Percentiles rank a stretch among this genome's conserved stretches.
phyloP scores from a whole-genome alignment of 2,329 filamentous ascomycete species.

The Dactylellina parvicollis region DNA sequence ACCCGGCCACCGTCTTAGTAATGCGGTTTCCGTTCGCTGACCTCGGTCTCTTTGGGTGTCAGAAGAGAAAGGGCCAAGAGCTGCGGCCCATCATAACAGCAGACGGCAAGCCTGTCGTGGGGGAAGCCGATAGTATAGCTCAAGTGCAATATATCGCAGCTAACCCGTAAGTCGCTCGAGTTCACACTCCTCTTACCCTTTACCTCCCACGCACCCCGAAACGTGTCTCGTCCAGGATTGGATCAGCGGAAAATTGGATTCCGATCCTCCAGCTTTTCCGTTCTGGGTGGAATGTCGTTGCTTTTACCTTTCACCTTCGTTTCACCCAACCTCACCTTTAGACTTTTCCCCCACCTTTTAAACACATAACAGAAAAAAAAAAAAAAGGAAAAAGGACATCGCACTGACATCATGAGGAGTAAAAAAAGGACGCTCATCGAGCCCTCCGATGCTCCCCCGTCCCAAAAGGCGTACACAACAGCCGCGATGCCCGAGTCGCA shows the following conservation, averaged over 20 bases:
- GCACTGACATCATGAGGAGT: slow-evolving; percentile 38
- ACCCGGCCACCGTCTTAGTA: not conserved
- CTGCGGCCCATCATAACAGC: slow-evolving; percentile 53
- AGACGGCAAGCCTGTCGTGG: slow-evolving; percentile 50
- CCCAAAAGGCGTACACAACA: slow-evolving; percentile 62
- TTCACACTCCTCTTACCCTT: not conserved
- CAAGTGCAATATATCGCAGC: slow-evolving; percentile 52
- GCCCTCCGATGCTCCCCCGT: slow-evolving; percentile 66
- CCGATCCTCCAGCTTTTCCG: not conserved
- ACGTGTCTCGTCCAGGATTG: slow-evolving; percentile 3
- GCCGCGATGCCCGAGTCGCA: slow-evolving; percentile 63
- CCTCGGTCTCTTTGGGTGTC: slow-evolving; percentile 28
- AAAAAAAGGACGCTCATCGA: slow-evolving; percentile 51
- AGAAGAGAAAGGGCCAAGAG: slow-evolving; percentile 54
- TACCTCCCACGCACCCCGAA: not conserved
- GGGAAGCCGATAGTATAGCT: slow-evolving; percentile 51
- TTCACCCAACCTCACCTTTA: slow-evolving; percentile 32
- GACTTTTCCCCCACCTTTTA: slow-evolving; percentile 3
- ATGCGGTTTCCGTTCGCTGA: slow-evolving; percentile 32
- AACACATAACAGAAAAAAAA: too few relatives aligned
- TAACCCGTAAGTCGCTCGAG: slow-evolving; percentile 51
- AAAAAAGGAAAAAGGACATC: slow-evolving; percentile 12
- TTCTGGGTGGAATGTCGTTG: slow-evolving; percentile 6
- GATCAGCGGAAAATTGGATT: slow-evolving; percentile 28
- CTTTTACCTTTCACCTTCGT: slow-evolving; percentile 30